These are phyloP conservation scores for Bryoglossum gracile DNA, from an alignment of 495 filamentous ascomycete genomes.

Conservation along the genomic window DNA sequence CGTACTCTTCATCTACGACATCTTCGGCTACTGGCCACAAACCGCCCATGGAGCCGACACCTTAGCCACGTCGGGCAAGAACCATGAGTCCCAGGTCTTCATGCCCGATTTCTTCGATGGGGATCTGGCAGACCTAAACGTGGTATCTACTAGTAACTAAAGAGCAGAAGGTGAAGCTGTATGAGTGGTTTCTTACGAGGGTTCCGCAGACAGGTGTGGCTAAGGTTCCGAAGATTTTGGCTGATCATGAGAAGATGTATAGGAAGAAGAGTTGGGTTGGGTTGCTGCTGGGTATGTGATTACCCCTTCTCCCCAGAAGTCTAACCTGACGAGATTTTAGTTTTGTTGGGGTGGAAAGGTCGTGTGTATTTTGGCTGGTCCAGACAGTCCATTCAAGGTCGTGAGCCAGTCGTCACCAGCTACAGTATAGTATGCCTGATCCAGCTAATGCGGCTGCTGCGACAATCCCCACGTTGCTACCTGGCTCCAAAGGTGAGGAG, in stretches of 20 bases:
- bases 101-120: slow-evolving; percentile 66
- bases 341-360: slow-evolving; percentile 87
- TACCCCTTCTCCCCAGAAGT: not conserved
- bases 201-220: slow-evolving; percentile 53
- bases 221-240: slow-evolving; percentile 57
- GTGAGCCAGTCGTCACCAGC: slow-evolving; percentile 65
- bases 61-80: slow-evolving; percentile 46
- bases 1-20: slow-evolving; percentile 58
- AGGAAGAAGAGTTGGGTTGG: slow-evolving; percentile 64
- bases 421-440: slow-evolving; percentile 89
- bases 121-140: slow-evolving; percentile 42
- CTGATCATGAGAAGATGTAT: slow-evolving; percentile 46
- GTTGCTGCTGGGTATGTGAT: slow-evolving; percentile 54
- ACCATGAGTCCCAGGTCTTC: slow-evolving; percentile 54
- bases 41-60: slow-evolving; percentile 65
- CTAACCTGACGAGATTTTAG: not conserved
- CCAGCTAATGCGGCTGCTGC: slow-evolving; percentile 61
- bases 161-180: slow-evolving; percentile 69
- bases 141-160: slow-evolving; percentile 70
- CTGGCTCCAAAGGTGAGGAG: slow-evolving; percentile 62
- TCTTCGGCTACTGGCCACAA: slow-evolving; percentile 61
- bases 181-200: slow-evolving; percentile 64
- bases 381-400: slow-evolving; percentile 55
- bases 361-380: slow-evolving; percentile 46
- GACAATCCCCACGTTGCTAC: slow-evolving; percentile 53